Evolutionary conservation across 2,329 filamentous ascomycete species (phyloP).

Genomic region (Kalmusia sp.): DNA sequence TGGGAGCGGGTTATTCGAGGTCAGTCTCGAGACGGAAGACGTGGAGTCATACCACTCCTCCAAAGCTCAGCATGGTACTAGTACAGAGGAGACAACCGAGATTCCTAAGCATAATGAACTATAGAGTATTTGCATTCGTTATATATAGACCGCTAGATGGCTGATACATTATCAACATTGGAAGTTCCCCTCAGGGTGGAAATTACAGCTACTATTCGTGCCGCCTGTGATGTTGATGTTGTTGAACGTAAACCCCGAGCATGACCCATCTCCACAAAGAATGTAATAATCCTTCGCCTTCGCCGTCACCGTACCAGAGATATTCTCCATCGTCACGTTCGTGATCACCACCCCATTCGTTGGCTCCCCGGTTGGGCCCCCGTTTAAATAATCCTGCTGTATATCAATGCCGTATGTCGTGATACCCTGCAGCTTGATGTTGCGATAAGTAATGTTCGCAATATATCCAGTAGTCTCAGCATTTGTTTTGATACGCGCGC

Average conservation of each 20-base stretch:
- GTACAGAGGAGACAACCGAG: not conserved
- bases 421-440: conserved; percentile 47
- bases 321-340: conserved; percentile 46
- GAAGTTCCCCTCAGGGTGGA: conserved; percentile 34
- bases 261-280: conserved; percentile 59
- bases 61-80: not conserved
- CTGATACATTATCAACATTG: conserved; percentile 20
- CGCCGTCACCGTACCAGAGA: conserved; percentile 45
- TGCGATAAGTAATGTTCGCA: conserved; percentile 20
- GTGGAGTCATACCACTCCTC: conserved; percentile 1
- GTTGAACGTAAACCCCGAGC: conserved; percentile 42
- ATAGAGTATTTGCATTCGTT: not conserved
- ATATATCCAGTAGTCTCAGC: conserved; percentile 55
- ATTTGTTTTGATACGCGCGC: conserved; percentile 63
- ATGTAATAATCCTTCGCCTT: conserved; percentile 56
- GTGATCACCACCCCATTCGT: conserved; percentile 55
- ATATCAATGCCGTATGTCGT: conserved; percentile 57
- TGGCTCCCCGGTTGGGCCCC: conserved; percentile 47
- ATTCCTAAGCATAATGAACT: not conserved
- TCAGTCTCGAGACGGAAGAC: conserved; percentile 25
- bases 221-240: not conserved
- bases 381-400: conserved; percentile 59
- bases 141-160: not conserved
- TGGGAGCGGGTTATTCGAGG: conserved; percentile 28
- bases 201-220: conserved; percentile 33